Conservation (phyloP, 78 protist genomes). For the Dictyostelium firmibasis region DNA sequence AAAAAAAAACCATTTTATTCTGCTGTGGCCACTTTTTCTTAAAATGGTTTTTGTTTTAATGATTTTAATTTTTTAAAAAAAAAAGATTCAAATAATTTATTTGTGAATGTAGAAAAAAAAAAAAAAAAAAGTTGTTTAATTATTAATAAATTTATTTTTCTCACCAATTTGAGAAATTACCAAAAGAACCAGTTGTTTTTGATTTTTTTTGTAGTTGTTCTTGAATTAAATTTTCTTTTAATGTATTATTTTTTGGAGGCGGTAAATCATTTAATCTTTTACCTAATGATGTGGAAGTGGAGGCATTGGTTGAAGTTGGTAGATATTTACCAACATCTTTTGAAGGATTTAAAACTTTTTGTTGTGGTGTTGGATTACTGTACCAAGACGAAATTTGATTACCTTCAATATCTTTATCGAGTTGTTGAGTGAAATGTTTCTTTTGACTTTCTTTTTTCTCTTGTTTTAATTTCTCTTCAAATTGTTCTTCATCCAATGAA, state of each 20-base stretch:
- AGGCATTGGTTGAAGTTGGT: not conserved
- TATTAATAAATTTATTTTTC: not conserved
- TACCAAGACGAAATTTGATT: constrained; percentile 76
- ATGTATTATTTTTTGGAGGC: not conserved
- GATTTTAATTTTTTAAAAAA: not conserved
- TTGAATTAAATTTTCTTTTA: not conserved
- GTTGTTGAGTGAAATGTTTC: not conserved
- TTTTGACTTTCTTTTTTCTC: constrained; percentile 28
- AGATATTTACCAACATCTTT: constrained; percentile 71
- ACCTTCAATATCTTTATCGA: not conserved
- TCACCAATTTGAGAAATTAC: constrained; percentile 38
- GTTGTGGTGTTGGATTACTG: constrained; percentile 50
- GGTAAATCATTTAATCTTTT: not conserved
- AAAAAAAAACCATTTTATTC: too few species aligned
- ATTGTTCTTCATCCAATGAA: constrained; percentile 30
- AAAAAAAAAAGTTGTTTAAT: not conserved
- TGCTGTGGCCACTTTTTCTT: too few species aligned
- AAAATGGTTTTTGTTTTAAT: too few species aligned
- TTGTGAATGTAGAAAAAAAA: not conserved
- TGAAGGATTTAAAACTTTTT: not conserved
- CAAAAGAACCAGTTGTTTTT: not conserved
- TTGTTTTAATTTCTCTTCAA: constrained; percentile 28
- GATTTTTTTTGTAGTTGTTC: constrained; percentile 11
- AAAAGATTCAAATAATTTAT: not conserved
- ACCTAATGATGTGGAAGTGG: not conserved